phyloP scores from a whole-genome alignment of 2,329 filamentous ascomycete genomes.

The Ampelomyces quisqualis region DNA sequence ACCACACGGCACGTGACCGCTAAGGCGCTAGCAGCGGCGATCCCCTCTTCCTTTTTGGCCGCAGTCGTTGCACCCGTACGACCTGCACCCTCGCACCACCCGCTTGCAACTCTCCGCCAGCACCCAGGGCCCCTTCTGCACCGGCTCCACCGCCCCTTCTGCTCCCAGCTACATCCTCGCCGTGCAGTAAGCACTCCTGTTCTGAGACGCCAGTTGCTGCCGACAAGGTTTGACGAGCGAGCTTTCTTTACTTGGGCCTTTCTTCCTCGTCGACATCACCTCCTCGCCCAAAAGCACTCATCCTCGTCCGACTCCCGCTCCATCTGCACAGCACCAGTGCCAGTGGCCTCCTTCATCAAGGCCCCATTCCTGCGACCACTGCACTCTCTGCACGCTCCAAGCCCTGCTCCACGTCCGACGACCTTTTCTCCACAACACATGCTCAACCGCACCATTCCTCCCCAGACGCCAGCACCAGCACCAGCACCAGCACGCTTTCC shows the following conservation, averaged over 20 bases:
- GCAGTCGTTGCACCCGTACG: conserved; percentile 14
- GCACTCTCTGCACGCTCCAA: conserved; percentile 39
- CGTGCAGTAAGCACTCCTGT: conserved; percentile 21
- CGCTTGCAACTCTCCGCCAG: conserved; percentile 15
- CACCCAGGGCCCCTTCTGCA: conserved; percentile 23
- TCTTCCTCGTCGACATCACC: conserved; percentile 34
- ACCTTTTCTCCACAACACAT: conserved; percentile 37
- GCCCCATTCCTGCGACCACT: conserved; percentile 30
- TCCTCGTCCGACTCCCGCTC: conserved; percentile 32
- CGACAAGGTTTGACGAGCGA: conserved; percentile 44
- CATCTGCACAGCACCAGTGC: conserved; percentile 36
- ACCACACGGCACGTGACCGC: conserved; percentile 27
- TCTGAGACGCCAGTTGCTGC: conserved; percentile 30
- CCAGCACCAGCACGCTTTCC: conserved; percentile 87
- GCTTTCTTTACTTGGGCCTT: conserved; percentile 42
- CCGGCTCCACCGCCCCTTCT: conserved; percentile 16
- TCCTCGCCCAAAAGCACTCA: conserved; percentile 17
- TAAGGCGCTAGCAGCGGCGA: conserved; percentile 22
- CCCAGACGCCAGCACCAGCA: conserved; percentile 67
- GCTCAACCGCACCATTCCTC: conserved; percentile 30
- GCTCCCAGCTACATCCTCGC: conserved; percentile 17
- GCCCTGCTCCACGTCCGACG: conserved; percentile 37
- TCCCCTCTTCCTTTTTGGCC: conserved; percentile 24
- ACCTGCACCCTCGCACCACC: conserved; percentile 20
- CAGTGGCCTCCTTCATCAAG: conserved; percentile 28